Evolutionary conservation across 257 asterid genomes (phyloP).

Genomic region (Salvia miltiorrhiza): DNA sequence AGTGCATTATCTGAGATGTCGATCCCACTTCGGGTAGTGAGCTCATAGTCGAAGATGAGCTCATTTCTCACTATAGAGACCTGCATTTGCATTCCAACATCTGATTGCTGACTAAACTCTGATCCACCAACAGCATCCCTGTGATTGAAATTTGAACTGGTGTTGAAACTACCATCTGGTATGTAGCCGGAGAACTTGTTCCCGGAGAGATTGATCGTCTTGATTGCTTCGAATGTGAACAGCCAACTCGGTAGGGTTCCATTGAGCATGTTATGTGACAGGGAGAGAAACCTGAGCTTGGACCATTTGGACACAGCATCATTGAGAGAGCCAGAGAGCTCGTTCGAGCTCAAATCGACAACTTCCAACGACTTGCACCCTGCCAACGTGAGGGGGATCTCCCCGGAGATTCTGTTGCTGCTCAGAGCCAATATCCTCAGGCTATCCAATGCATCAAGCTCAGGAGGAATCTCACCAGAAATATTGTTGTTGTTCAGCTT

Average conservation of each 20-base stretch:
- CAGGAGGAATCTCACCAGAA: slow-evolving; percentile 93
- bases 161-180: slow-evolving; percentile 61
- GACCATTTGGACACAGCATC: slow-evolving; percentile 91
- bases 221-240: slow-evolving; percentile 57
- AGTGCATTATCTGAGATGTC: slow-evolving; percentile 79
- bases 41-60: slow-evolving; percentile 53
- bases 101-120: slow-evolving; percentile 1
- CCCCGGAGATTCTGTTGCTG: slow-evolving; percentile 75
- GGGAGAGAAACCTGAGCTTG: slow-evolving; percentile 69
- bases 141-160: slow-evolving; percentile 40
- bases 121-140: slow-evolving; percentile 18
- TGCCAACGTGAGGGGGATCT: slow-evolving; percentile 91
- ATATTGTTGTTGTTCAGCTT: slow-evolving; percentile 71
- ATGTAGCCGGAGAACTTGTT: slow-evolving; percentile 71
- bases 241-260: slow-evolving; percentile 83
- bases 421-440: slow-evolving; percentile 66
- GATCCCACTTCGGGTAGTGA: slow-evolving; percentile 45
- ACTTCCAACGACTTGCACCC: slow-evolving; percentile 94
- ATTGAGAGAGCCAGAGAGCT: slow-evolving; percentile 67
- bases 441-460: slow-evolving; percentile 92
- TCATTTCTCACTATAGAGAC: slow-evolving; percentile 38
- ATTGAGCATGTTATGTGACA: slow-evolving; percentile 62
- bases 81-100: slow-evolving; percentile 40
- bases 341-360: slow-evolving; percentile 78
- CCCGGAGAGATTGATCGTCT: slow-evolving; percentile 56